These are phyloP conservation scores for Alternaria rosae DNA, from an alignment of 2,329 filamentous ascomycete genomes.

Conservation along the genomic window DNA sequence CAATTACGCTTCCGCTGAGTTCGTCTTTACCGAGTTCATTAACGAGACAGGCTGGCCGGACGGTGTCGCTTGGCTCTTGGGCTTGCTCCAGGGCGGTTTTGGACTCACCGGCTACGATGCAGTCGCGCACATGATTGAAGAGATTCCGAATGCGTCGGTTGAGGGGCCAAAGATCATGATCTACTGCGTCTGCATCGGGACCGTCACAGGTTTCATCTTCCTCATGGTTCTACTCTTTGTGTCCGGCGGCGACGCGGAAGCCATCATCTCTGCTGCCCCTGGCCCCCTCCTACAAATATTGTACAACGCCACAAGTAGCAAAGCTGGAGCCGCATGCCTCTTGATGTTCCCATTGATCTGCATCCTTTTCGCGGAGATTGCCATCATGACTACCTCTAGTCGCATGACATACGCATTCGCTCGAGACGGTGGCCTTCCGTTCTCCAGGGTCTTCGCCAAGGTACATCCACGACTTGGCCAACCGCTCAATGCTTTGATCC, in stretches of 20 bases:
- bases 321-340: slow-evolving; percentile 68
- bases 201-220: slow-evolving; percentile 69
- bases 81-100: slow-evolving; percentile 62
- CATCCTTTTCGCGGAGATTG: slow-evolving; percentile 68
- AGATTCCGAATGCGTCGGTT: slow-evolving; percentile 65
- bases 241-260: slow-evolving; percentile 61
- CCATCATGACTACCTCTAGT: slow-evolving; percentile 70
- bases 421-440: slow-evolving; percentile 71
- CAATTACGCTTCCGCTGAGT: slow-evolving; percentile 68
- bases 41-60: slow-evolving; percentile 75
- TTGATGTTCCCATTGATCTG: slow-evolving; percentile 73
- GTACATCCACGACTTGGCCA: slow-evolving; percentile 69
- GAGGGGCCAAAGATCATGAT: slow-evolving; percentile 73
- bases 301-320: slow-evolving; percentile 67
- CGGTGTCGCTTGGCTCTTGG: slow-evolving; percentile 64
- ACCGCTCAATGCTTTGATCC: slow-evolving; percentile 70
- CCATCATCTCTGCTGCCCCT: slow-evolving; percentile 62
- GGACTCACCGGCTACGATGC: slow-evolving; percentile 64
- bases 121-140: slow-evolving; percentile 64
- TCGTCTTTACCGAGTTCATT: slow-evolving; percentile 72
- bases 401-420: slow-evolving; percentile 74
- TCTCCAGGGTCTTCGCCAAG: slow-evolving; percentile 65
- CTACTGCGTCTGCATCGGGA: slow-evolving; percentile 68
- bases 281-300: slow-evolving; percentile 70
- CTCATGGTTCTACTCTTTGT: slow-evolving; percentile 70